phyloP scores from a whole-genome alignment of 352 stramenopile species.

The Paralagenidium karlingii region DNA sequence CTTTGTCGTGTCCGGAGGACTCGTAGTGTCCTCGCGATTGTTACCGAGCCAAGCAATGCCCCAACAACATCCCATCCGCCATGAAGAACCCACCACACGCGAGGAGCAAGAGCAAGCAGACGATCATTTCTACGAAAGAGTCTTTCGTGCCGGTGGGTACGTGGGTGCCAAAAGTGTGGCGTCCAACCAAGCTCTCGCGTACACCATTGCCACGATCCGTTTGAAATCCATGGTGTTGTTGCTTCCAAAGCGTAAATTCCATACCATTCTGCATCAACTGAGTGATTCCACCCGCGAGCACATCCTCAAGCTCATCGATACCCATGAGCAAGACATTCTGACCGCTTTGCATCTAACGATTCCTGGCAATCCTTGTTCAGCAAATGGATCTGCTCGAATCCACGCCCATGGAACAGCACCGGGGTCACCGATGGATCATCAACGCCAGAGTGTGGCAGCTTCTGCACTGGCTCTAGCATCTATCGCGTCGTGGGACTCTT shows the following conservation, averaged over 20 bases:
- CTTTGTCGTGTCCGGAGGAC: slow-evolving; percentile 41
- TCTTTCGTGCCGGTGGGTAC: slow-evolving; percentile 24
- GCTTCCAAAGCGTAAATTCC: slow-evolving; percentile 29
- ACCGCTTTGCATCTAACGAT: no score
- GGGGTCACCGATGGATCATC: slow-evolving; percentile 6
- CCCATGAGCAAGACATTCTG: slow-evolving; percentile 20
- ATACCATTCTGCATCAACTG: slow-evolving; percentile 34
- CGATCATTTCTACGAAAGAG: slow-evolving; percentile 19
- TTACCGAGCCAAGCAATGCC: no score
- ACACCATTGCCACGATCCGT: slow-evolving; percentile 20
- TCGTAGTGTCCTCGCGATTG: no score
- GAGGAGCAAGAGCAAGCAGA: no score
- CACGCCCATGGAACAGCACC: slow-evolving; percentile 11
- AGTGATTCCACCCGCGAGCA: slow-evolving; percentile 9
- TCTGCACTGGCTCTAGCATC: slow-evolving; percentile 6
- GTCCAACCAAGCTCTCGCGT: slow-evolving; percentile 13
- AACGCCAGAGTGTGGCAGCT: slow-evolving; percentile 13
- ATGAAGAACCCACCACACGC: no score
- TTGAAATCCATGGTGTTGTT: slow-evolving; percentile 51
- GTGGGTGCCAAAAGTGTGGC: slow-evolving; percentile 20
- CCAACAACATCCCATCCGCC: no score
- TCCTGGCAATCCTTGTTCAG: no score
- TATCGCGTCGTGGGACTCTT: slow-evolving; percentile 26
- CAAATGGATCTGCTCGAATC: not conserved
- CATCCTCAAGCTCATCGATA: slow-evolving; percentile 20